These are phyloP conservation scores for Panus rudis DNA, from an alignment of 768 basidiomycete genomes.

Conservation along the genomic window DNA sequence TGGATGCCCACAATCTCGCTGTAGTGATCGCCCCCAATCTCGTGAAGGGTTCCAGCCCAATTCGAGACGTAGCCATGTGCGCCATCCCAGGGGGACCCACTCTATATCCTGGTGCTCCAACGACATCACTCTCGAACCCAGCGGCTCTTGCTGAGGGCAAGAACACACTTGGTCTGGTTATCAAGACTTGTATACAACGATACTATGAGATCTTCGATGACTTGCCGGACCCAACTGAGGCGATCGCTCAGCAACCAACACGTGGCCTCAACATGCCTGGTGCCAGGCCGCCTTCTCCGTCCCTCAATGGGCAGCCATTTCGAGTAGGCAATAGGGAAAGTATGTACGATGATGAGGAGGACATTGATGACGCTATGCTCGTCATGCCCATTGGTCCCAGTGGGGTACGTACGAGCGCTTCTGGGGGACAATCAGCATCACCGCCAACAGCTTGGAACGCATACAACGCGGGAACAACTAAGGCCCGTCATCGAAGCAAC, in stretches of 20 bases:
- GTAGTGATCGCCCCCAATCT: conserved; percentile 78
- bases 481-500: conserved; percentile 37
- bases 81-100: conserved; percentile 46
- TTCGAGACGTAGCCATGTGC: conserved; percentile 72
- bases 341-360: conserved; percentile 54
- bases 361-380: conserved; percentile 69
- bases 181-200: conserved; percentile 72
- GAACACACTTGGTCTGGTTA: conserved; percentile 62
- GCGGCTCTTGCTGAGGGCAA: conserved; percentile 34
- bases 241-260: conserved; percentile 16
- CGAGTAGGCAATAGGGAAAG: conserved; percentile 17
- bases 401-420: conserved; percentile 4
- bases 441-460: conserved; percentile 35
- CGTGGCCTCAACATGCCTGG: conserved; percentile 9
- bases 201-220: conserved; percentile 89
- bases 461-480: conserved; percentile 14
- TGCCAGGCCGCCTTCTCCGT: conserved; percentile 13
- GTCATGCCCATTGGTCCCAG: conserved; percentile 62
- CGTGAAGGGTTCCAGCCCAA: conserved; percentile 58
- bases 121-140: too few relatives aligned
- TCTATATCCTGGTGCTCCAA: conserved; percentile 15
- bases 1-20: conserved; percentile 81
- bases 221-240: conserved; percentile 63
- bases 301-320: not conserved
- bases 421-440: not conserved